A percentile compares a stretch with the other conserved stretches of the same genome.
These are phyloP conservation scores for Leishmania gerbilli DNA, from an alignment of 208 protist genomes.

Conservation along the genomic window DNA sequence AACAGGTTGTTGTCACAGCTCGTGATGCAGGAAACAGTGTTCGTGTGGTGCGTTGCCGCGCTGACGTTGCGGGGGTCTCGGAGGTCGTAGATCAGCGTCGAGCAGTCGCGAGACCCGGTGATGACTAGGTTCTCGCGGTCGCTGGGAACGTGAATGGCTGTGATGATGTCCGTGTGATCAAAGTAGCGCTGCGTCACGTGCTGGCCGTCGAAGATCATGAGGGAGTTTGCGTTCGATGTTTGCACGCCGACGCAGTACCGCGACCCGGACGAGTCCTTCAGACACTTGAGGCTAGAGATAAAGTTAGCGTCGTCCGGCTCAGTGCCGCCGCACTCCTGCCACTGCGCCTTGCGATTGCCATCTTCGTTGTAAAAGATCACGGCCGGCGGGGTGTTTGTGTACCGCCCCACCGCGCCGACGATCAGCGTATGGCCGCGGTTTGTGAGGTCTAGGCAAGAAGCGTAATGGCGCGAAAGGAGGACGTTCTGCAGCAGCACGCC, in stretches of 20 bases:
- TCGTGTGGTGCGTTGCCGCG: conserved; percentile 62
- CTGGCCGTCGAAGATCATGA: conserved; percentile 72
- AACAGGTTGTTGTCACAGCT: conserved; percentile 85
- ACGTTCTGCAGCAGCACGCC: conserved; percentile 76
- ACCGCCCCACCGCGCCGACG: conserved; percentile 68
- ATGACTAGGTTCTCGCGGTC: conserved; percentile 72
- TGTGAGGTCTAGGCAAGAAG: conserved; percentile 80
- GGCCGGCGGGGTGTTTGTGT: conserved; percentile 53
- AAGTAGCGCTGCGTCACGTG: conserved; percentile 68
- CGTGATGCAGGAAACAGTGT: conserved; percentile 76
- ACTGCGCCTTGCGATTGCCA: conserved; percentile 56
- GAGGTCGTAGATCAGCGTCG: conserved; percentile 79
- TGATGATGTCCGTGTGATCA: conserved; percentile 87
- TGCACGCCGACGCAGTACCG: conserved; percentile 71
- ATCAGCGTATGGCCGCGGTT: conserved; percentile 74
- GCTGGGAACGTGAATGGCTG: conserved; percentile 69
- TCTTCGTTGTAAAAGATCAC: conserved; percentile 81
- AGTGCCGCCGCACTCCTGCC: conserved; percentile 72
- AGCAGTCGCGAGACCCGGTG: conserved; percentile 84
- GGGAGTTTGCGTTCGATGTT: conserved; percentile 38
- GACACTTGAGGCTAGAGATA: conserved; percentile 73
- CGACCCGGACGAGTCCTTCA: conserved; percentile 38
- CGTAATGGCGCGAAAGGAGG: conserved; percentile 81
- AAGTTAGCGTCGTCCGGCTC: conserved; percentile 73
- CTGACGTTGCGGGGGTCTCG: conserved; percentile 45